Evolutionary conservation across 2,329 filamentous ascomycete genomes (phyloP).

Genomic region (Ascochyta viciae-villosae): DNA sequence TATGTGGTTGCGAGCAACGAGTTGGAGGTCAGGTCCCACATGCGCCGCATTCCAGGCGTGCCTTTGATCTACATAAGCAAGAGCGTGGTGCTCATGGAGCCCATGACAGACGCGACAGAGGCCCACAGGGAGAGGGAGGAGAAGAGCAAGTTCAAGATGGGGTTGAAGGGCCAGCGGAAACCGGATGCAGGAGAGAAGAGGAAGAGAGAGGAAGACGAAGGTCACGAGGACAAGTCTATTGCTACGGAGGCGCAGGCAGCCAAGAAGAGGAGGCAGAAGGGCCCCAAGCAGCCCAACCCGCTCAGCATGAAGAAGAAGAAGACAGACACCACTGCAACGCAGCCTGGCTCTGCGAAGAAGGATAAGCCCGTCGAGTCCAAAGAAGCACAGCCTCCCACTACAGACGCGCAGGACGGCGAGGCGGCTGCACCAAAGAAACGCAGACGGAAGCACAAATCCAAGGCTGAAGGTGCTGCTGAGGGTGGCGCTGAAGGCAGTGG

Average conservation of each 20-base stretch:
- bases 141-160: conserved; percentile 74
- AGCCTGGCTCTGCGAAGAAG: conserved; percentile 24
- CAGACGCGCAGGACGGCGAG: conserved; percentile 29
- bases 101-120: conserved; percentile 73
- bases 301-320: conserved; percentile 74
- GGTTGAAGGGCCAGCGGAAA: conserved; percentile 61
- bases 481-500: conserved; percentile 22
- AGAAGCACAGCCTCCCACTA: conserved; percentile 9
- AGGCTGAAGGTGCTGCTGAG: conserved; percentile 36
- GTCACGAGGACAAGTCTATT: conserved; percentile 36
- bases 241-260: conserved; percentile 28
- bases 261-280: conserved; percentile 63
- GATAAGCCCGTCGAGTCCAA: conserved; percentile 17
- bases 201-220: conserved; percentile 59
- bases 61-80: conserved; percentile 80
- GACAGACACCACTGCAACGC: conserved; percentile 47
- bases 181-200: conserved; percentile 40
- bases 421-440: conserved; percentile 44
- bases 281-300: conserved; percentile 74
- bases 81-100: conserved; percentile 80
- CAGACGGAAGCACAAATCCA: conserved; percentile 50
- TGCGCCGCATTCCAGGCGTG: conserved; percentile 74
- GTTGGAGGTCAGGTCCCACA: conserved; percentile 64
- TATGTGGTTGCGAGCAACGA: conserved; percentile 82
- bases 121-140: conserved; percentile 72